Percentiles rank a stretch among this genome's conserved stretches.
Conservation (phyloP, 306 rosid species). For the Vigna reflexopilosa region DNA sequence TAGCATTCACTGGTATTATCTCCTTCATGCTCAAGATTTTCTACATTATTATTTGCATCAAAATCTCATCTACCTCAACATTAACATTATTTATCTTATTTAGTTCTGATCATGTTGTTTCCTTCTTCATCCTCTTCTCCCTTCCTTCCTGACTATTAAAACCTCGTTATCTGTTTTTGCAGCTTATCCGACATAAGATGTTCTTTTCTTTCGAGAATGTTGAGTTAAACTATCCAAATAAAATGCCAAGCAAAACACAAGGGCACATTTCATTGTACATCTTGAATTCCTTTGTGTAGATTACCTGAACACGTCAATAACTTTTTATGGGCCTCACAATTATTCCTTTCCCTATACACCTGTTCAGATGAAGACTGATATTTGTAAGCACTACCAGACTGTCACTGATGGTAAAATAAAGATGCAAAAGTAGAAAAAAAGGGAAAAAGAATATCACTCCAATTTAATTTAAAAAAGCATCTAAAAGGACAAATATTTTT, state of each 20-base stretch:
- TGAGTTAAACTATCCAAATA: too few species aligned
- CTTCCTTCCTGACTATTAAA: constrained; percentile 51
- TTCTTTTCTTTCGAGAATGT: too few species aligned
- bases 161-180: too few species aligned
- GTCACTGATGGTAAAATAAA: background rate
- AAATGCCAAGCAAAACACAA: too few species aligned
- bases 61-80: constrained; percentile 44
- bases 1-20: constrained; percentile 17
- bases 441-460: too few species aligned
- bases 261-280: too few species aligned
- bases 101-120: constrained; percentile 50
- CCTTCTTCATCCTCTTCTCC: constrained; percentile 62
- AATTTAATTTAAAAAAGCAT: background rate
- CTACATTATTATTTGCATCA: constrained; percentile 47
- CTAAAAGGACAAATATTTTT: background rate
- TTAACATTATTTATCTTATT: constrained; percentile 37
- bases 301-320: too few species aligned
- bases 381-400: background rate
- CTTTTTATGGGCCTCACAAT: background rate
- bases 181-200: too few species aligned
- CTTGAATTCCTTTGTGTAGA: too few species aligned
- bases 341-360: constrained; percentile 39
- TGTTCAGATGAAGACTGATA: constrained; percentile 29
- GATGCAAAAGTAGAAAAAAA: too few species aligned
- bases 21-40: constrained; percentile 37